Percentiles rank a stretch among this genome's conserved stretches.
These are phyloP conservation scores for Ceratobasidium sp. DNA, from an alignment of 1,284 basidiomycete genomes.

Conservation along the genomic window DNA sequence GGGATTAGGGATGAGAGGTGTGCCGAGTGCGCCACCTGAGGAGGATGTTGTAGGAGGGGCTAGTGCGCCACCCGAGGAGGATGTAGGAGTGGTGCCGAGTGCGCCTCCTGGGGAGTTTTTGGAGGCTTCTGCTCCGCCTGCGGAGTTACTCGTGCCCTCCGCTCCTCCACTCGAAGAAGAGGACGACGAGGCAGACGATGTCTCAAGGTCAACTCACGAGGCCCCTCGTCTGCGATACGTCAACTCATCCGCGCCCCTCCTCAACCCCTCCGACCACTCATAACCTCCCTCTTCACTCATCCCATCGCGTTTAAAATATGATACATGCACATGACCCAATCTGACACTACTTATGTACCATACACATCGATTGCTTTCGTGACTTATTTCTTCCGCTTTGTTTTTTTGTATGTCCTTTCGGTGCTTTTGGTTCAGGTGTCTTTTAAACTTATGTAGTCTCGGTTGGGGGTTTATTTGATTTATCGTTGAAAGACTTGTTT, in stretches of 20 bases:
- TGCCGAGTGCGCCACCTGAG: conserved; percentile 1
- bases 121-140: neutral
- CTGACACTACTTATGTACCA: neutral
- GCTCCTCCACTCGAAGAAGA: conserved; percentile 28
- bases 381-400: neutral
- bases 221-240: neutral
- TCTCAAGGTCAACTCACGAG: neutral
- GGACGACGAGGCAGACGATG: neutral
- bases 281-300: neutral
- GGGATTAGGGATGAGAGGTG: neutral
- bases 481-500: too few species aligned
- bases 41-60: neutral
- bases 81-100: neutral
- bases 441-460: too few species aligned
- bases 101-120: conserved; percentile 1
- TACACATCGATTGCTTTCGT: neutral
- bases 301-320: neutral
- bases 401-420: neutral
- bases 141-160: neutral
- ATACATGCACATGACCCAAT: neutral
- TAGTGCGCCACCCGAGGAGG: conserved; percentile 14
- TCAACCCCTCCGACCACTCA: neutral
- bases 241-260: conserved; percentile 22
- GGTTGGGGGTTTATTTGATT: too few species aligned
- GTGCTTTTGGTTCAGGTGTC: too few species aligned